A percentile compares a stretch with the other conserved stretches of the same genome.
These are phyloP conservation scores for Neopestalotiopsis sp. DNA, from an alignment of 2,329 filamentous ascomycete species.

Conservation along the genomic window DNA sequence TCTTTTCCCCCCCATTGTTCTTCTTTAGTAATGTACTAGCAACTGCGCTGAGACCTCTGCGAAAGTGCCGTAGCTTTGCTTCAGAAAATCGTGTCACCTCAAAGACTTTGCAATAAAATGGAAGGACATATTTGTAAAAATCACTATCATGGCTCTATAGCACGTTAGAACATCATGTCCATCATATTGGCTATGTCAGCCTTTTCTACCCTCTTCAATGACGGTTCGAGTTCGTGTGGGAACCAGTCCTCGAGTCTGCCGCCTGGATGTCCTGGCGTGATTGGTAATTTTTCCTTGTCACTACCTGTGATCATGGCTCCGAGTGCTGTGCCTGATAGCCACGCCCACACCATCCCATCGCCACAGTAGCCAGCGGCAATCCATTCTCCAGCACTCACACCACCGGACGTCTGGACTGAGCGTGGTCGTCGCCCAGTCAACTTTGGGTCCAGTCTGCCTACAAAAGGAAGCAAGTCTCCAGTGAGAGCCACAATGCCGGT, in stretches of 20 bases:
- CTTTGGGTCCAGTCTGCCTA: slow-evolving; percentile 46
- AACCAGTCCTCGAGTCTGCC: slow-evolving; percentile 47
- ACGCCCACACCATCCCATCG: slow-evolving; percentile 59
- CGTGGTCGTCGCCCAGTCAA: slow-evolving; percentile 32
- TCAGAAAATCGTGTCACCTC: too few species aligned
- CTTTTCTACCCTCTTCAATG: slow-evolving; percentile 38
- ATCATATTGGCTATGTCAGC: slow-evolving; percentile 42
- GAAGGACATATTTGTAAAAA: too few species aligned
- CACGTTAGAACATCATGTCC: slow-evolving; percentile 17
- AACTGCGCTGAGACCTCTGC: too few species aligned
- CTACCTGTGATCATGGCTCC: slow-evolving; percentile 50
- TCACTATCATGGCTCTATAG: too few species aligned
- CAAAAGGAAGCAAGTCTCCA: slow-evolving; percentile 54
- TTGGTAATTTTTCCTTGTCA: slow-evolving; percentile 35
- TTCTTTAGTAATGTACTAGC: too few species aligned
- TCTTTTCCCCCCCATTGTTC: too few species aligned
- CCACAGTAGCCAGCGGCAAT: slow-evolving; percentile 56
- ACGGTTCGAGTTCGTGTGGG: slow-evolving; percentile 40
- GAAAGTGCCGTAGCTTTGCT: too few species aligned
- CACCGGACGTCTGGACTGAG: not conserved
- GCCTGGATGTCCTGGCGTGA: slow-evolving; percentile 38
- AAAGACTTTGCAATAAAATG: too few species aligned
- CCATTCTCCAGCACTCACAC: slow-evolving; percentile 48
- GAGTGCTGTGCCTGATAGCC: slow-evolving; percentile 54
- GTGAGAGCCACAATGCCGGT: slow-evolving; percentile 54